Evolutionary conservation across 306 rosid genomes (phyloP), one percentile per base, ranked within the genome.

Genomic region (Phaseolus lunatus): DNA sequence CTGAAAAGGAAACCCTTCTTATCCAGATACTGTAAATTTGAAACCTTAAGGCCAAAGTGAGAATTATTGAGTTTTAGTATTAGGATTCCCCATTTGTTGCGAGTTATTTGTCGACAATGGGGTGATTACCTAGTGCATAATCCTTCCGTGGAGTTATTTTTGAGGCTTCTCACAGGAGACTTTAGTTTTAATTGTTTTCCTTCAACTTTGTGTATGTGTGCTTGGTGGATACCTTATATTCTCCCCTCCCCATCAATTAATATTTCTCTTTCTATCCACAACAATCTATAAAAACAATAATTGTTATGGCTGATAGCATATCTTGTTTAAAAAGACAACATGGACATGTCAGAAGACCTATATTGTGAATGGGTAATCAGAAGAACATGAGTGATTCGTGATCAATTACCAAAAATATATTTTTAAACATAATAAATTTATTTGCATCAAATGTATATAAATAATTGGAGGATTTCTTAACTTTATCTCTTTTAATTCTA

Each of bases 391-490:
- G 45, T 4, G 57, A 66, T 65, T 52, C 72, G 41, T 44, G 12
- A 54, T 18, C 58, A 77, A 77, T 77, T 67, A 26, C 57, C n/a
- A 39, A 52, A 39, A 67, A 53, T 41, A 66, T 67, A 77, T n/a
- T 22, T 52, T 58, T 26, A 22, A 52, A 54, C 13, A 70, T 7
- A 37, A 79, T 23, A 49, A 37, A 56, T 59, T 23, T 62, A 45
- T 71, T 71, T 50, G 26, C 47, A 10, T 61, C 29, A 24, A 12
- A 23, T 50, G n/a, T n/a, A n/a, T n/a, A n/a, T n/a, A n/a, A 49
- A 72, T 26, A 50, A 52, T 72, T 37, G 37, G 16, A 22, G 41
- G 15, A 15, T 47, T 54, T 14, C 37, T 26, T 72, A 26, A 41
- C 29, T 72, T 72, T 63, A 48, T 18, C 33, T 39, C 47, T 27